Evolutionary conservation across 2,329 filamentous ascomycete species (phyloP), one percentile per base, ranked within the genome.

Genomic region (Acrodontium crateriforme): DNA sequence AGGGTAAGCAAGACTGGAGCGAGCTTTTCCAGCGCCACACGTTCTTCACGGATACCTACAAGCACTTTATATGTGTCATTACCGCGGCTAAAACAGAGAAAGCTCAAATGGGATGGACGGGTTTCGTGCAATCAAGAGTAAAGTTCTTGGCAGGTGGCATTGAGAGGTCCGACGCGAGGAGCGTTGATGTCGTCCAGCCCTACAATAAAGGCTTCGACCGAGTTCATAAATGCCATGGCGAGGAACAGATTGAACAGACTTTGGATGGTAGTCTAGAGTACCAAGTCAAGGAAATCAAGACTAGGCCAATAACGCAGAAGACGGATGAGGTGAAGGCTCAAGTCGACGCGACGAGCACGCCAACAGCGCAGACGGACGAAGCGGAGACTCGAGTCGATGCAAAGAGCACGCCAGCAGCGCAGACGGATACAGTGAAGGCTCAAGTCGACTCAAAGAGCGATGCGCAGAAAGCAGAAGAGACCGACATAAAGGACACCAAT

Each of bases 191-290:
- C 14, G 85, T 89, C 1, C 83, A 89, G 42, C 80, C 85, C 0
- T 98, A 85, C 63, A 87, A 83, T 45, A 93, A 95, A 53, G 82
- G 81, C 3, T 92, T 91, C 49, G 80, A 92, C 42, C 73, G 89
- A 36, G 65, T 74, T 3, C 85, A 95, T 55, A 64, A 65, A 24
- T 87, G 74, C 50, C 60, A 62, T 32, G 66, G 56, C 21, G 69
- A 74, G 22, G 61, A 71, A 24, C 68, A 81, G 39, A 59, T 73
- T 22, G 66, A 74, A 14, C 63, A 66, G 29, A 69, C 76, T 16
- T 65, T 73, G 20, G 67, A 69, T 40, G 76, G 76, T 16, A 69
- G 62, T 24, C 62, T 73, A 18, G 58, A 69, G 20, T 74, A 65
- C 60, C 67, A 76, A 58, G 55, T 70, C 54, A 61, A 63, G 19